Percentiles rank a stretch among this genome's conserved stretches.
These are phyloP conservation scores for Emmonsia crescens DNA, from an alignment of 2,329 filamentous ascomycete genomes.

Conservation along the genomic window DNA sequence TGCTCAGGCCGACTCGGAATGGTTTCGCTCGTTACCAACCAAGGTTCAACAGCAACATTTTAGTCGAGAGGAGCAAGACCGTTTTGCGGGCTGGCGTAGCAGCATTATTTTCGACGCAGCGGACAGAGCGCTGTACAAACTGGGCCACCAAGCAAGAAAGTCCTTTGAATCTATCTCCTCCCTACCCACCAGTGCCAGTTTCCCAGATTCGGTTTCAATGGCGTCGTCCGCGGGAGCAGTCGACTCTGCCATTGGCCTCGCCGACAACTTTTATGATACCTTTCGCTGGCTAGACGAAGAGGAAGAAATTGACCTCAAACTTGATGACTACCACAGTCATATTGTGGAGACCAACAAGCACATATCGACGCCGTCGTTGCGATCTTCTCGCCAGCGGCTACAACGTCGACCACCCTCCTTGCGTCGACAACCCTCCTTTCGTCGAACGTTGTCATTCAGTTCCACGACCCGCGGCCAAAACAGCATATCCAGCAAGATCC, in stretches of 20 bases:
- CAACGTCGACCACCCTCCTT: slow-evolving; percentile 2
- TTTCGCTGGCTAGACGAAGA: slow-evolving; percentile 67
- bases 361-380: slow-evolving; percentile 24
- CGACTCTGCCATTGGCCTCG: slow-evolving; percentile 30
- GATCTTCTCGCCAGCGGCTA: slow-evolving; percentile 3
- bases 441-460: slow-evolving; percentile 54
- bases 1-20: slow-evolving; percentile 50
- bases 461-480: slow-evolving; percentile 46
- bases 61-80: slow-evolving; percentile 58
- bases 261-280: slow-evolving; percentile 52
- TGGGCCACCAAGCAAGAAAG: slow-evolving; percentile 27
- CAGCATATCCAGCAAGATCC: slow-evolving; percentile 24
- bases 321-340: slow-evolving; percentile 62
- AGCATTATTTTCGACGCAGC: slow-evolving; percentile 47
- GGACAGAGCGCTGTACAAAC: slow-evolving; percentile 47
- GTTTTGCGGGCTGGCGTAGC: slow-evolving; percentile 42
- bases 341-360: slow-evolving; percentile 43
- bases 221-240: slow-evolving; percentile 19
- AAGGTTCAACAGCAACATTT: slow-evolving; percentile 63
- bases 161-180: slow-evolving; percentile 20
- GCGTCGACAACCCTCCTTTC: slow-evolving; percentile 4
- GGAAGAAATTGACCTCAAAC: slow-evolving; percentile 56
- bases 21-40: slow-evolving; percentile 60
- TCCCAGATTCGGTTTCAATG: slow-evolving; percentile 14
- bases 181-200: not conserved